phyloP scores from a whole-genome alignment of 371 early-diverging fungal species.

The Saksenaea oblongispora region DNA sequence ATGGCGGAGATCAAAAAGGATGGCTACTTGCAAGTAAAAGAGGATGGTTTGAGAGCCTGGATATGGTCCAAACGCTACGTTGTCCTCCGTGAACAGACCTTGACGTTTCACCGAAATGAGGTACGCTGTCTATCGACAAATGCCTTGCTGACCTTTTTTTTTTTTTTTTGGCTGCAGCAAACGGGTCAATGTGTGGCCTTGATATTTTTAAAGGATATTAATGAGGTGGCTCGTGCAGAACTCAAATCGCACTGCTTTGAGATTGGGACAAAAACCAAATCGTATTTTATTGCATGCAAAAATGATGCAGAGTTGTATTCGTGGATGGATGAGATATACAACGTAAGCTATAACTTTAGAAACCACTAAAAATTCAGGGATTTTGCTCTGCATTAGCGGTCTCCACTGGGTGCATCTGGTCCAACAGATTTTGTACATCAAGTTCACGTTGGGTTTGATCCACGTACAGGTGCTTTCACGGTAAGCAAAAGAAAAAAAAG shows the following conservation, averaged over 20 bases:
- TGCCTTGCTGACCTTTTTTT: not conserved
- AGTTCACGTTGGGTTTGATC: constrained; percentile 96
- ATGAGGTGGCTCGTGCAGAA: constrained; percentile 80
- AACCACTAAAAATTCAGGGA: not conserved
- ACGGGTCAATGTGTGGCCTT: constrained; percentile 60
- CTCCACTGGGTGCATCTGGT: constrained; percentile 84
- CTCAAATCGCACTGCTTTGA: constrained; percentile 89
- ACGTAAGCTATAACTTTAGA: constrained; percentile 38
- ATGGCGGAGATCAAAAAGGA: constrained; percentile 60
- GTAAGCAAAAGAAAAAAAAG: constrained; percentile 43
- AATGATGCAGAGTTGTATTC: constrained; percentile 95
- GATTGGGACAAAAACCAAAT: constrained; percentile 82
- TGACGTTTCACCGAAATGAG: constrained; percentile 85
- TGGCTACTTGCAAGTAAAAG: constrained; percentile 72
- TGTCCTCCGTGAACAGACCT: constrained; percentile 75
- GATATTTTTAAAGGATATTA: constrained; percentile 88
- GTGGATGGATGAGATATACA: constrained; percentile 96
- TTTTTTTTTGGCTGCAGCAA: not conserved
- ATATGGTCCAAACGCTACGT: constrained; percentile 88
- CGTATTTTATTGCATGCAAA: constrained; percentile 84
- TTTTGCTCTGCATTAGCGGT: constrained; percentile 50
- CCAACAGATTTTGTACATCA: constrained; percentile 94
- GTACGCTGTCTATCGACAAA: too few species aligned
- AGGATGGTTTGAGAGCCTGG: constrained; percentile 75
- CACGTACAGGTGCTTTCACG: constrained; percentile 86